These are phyloP conservation scores for Entonaema liquescens DNA, from an alignment of 495 filamentous ascomycete species.

Conservation along the genomic window DNA sequence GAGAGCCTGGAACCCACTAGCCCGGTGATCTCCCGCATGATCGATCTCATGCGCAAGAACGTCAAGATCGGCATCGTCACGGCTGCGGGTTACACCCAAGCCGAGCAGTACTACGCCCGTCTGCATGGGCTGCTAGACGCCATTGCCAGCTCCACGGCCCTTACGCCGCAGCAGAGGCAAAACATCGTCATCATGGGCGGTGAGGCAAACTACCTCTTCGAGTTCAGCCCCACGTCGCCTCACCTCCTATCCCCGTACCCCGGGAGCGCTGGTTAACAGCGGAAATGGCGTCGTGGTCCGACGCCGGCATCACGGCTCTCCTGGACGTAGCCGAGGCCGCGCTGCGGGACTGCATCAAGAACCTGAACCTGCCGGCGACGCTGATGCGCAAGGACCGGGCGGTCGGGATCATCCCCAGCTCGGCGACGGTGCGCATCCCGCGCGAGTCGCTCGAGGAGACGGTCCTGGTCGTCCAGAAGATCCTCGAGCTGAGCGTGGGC, in stretches of 20 bases:
- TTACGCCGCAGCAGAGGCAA: slow-evolving; percentile 70
- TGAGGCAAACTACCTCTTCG: slow-evolving; percentile 88
- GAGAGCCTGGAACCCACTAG: slow-evolving; percentile 75
- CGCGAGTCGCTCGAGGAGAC: slow-evolving; percentile 96
- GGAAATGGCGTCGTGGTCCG: slow-evolving; percentile 87
- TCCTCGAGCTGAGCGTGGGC: slow-evolving; percentile 76
- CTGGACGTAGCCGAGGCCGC: slow-evolving; percentile 88
- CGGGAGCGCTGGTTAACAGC: slow-evolving; percentile 80
- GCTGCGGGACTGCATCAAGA: slow-evolving; percentile 77
- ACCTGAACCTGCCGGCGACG: slow-evolving; percentile 76
- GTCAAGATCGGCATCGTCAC: slow-evolving; percentile 94
- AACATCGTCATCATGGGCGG: slow-evolving; percentile 88
- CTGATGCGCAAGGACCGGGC: slow-evolving; percentile 91
- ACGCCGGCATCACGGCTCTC: slow-evolving; percentile 76
- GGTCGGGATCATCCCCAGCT: slow-evolving; percentile 82
- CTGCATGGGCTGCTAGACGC: slow-evolving; percentile 86
- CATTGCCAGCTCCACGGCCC: slow-evolving; percentile 67
- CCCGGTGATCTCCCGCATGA: slow-evolving; percentile 80
- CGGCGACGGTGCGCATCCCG: slow-evolving; percentile 68
- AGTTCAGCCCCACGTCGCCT: slow-evolving; percentile 65
- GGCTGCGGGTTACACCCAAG: slow-evolving; percentile 93
- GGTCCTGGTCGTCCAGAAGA: slow-evolving; percentile 91
- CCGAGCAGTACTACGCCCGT: slow-evolving; percentile 80
- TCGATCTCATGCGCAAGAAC: slow-evolving; percentile 66
- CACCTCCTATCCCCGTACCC: slow-evolving; percentile 68